Base-by-base conservation (phyloP, 768 basidiomycete species). In the Crassisporium funariophilum region DNA sequence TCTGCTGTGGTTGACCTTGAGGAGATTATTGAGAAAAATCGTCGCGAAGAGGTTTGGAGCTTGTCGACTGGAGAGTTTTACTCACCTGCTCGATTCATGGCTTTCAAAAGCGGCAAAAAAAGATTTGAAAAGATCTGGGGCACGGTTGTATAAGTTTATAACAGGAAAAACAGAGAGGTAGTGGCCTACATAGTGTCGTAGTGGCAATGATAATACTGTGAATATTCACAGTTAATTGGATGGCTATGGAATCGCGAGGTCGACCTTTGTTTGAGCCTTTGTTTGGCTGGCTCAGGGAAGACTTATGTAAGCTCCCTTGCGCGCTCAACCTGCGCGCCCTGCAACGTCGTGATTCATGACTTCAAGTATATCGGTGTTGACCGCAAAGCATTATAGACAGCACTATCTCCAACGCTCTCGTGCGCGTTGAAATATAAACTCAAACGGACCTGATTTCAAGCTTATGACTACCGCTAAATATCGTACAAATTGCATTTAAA, bases 1-100 rank as follows among this genome's bases (percentile, higher is more conserved):
- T 77, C 67, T 89, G 88, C 59, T 85, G 86, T 43, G 87, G 86
- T 78, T 88, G 88, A 60, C 86, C 86, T 89, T 64, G 50, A 59
- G 41, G 44, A 36, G 46, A 39, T 64, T 53, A 57, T 49, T 50
- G 46, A 47, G 44, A 59, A 65, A 61, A 60, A 56, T 48, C 35
- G 40, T 41, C 50, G 40, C 29, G 57, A 47, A 46, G 35, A 41
- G 38, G 21, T 35, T 48, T 22, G 23, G 25, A 43, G 61, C 27
- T 27, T 24, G 23, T 31, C 39, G 44, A 16, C 15, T 31, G 44
- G 40, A 33, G 29, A 41, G 25, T 21, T 29, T 42, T 52, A 54
- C 73, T 50, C 47, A 77, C 82, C 81, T 76, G 80, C 76, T 72
- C 82, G 72, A 74, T 83, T 83, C 82, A 83, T 83, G 54, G 57